Base-by-base conservation (phyloP, 768 basidiomycete genomes). In the Suillus americanus region DNA sequence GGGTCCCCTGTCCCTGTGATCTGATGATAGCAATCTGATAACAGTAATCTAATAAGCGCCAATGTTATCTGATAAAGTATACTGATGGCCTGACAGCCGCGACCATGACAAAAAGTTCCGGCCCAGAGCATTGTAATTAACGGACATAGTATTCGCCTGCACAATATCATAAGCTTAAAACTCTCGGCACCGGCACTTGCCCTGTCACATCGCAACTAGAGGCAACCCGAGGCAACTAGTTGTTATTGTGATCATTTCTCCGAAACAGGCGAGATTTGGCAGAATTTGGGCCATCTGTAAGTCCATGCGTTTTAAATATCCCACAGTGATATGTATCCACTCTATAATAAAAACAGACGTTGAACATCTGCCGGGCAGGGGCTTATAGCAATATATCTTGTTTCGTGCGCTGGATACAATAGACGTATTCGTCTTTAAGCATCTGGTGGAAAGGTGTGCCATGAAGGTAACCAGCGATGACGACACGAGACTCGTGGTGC, bases 371-470 rank as follows among this genome's bases (percentile, higher is more conserved):
- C 87, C 2, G 69, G 73, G 0, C 80, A 79, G 40, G 89, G 86
- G 5, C 30, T 30, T 30, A 30, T 4, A 4, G 30, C 30, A 40
- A 25, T 93, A 92, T 64, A 91, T 91, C 3, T 89, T 90, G 0
- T 85, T 91, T 7, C 85, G 90, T 13, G 81, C 77, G 14, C 73
- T 85, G 3, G 85, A 86, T n/a, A 81, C 84, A 13, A 89, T 94
- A 77, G 79, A 79, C 2, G 83, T 82, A 3, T 86, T 93, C 1
- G 83, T 82, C 5, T 86, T 93, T 50, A 72, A 70, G 10, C 16
- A 87, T 81, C 3, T 81, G 76, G 61, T 14, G 23, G 46, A 48
- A 48, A 50, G 48, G 23, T 25, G 23, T 25, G 23, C 5, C 13
- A 7, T 14, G 23, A 6, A 25, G 23, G 13, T 25, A 48, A 48